Base-by-base conservation (phyloP, 371 early-diverging fungal genomes). In the Mortierella sp. region DNA sequence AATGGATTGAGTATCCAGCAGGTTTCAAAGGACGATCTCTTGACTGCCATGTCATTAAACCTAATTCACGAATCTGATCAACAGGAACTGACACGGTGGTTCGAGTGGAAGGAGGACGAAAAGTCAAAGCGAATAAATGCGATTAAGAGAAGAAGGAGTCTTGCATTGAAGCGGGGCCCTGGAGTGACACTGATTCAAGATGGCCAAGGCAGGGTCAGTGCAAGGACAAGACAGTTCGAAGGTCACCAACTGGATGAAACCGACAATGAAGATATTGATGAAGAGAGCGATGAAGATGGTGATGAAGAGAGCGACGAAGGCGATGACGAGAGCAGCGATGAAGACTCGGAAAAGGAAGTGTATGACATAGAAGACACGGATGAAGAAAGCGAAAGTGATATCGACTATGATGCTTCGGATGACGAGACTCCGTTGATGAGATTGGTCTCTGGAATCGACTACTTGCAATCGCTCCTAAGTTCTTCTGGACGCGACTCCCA, bases 391-490 rank as follows among this genome's bases (percentile, higher is more conserved):
- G 55, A 64, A 34, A 60, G 47, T 12, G 66, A 64, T 31, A 60
- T 40, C 3, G 80, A 69, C 5, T 69, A 67, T 31, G 80, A 74
- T 31, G 53, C 71, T 23, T 70, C 75, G 0, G 80, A 80, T 6
- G 80, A 80, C 43, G 80, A 80, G 37, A 70, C 68, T 2, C 42
- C 75, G 13, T 43, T 80, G 34, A 68, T 74, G 71, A 80, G 53
- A 26, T 23, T 80, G 32, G 65, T 80, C 37, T 55, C 66, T 8
- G 62, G 66, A 0, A 57, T 80, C 23, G 75, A 80, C 26, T 67
- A 59, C 29, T 61, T 80, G 7, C 71, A 71, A 2, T 62, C 67
- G 9, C n/a, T 63, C n/a, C 26, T 57, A 22, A 26, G 37, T 23
- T 7, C 34, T 22, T 19, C 34, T 22, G 23, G 40, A n/a, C 28